Conservation (phyloP, 1,139 yeast genomes). For the Yamadazyma dushanensis region DNA sequence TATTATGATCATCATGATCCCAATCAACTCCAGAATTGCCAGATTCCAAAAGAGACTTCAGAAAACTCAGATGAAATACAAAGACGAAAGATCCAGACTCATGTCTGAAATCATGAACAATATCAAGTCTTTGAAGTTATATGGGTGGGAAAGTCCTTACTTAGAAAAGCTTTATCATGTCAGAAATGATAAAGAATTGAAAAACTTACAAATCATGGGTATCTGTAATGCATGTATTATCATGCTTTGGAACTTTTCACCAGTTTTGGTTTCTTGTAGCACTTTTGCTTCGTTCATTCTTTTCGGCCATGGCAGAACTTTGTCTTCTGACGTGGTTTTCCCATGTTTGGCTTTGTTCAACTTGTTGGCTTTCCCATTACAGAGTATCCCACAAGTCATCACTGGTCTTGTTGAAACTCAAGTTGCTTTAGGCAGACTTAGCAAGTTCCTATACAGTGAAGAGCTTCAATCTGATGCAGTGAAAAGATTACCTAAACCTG, state of each 20-base stretch:
- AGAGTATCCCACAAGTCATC: constrained; percentile 31
- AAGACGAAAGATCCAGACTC: constrained; percentile 37
- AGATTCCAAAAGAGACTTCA: constrained; percentile 26
- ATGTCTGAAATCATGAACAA: constrained; percentile 40
- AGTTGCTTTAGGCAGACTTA: constrained; percentile 34
- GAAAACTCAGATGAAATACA: constrained; percentile 27
- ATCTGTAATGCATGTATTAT: constrained; percentile 30
- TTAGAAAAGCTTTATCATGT: constrained; percentile 29
- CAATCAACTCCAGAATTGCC: constrained; percentile 31
- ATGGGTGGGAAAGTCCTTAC: constrained; percentile 43
- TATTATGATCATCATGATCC: constrained; percentile 32
- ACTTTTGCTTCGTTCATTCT: constrained; percentile 28
- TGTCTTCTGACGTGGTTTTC: constrained; percentile 38
- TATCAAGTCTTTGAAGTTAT: constrained; percentile 38
- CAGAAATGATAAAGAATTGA: constrained; percentile 37
- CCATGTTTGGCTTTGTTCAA: constrained; percentile 41
- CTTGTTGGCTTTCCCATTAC: constrained; percentile 34
- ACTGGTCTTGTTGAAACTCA: constrained; percentile 29
- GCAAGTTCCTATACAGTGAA: constrained; percentile 29
- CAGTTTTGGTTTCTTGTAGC: constrained; percentile 34
- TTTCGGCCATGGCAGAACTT: constrained; percentile 29
- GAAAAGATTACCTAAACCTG: constrained; percentile 13
- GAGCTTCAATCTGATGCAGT: constrained; percentile 26
- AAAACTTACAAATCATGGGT: constrained; percentile 28
- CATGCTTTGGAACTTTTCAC: constrained; percentile 39